Conservation (phyloP, 768 basidiomycete genomes). For the Pleurotus giganteus region DNA sequence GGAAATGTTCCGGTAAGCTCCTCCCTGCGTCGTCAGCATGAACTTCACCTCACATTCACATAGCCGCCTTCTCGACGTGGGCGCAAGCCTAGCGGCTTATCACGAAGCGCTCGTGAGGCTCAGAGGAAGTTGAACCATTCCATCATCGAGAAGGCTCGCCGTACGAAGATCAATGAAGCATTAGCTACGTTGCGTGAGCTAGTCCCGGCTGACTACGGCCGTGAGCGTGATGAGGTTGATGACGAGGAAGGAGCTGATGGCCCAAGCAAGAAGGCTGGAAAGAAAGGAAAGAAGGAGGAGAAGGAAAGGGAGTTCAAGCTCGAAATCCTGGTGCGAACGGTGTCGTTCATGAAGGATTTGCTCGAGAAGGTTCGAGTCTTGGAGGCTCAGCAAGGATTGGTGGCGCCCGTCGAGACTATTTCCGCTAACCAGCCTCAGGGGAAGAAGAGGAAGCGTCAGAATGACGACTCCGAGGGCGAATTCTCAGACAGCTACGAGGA, state of each 20-base stretch:
- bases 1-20: not conserved
- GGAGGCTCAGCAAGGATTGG: slow-evolving; percentile 29
- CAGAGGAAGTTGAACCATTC: slow-evolving; percentile 93
- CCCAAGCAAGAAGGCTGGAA: slow-evolving; percentile 30
- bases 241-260: slow-evolving; percentile 34
- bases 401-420: slow-evolving; percentile 16
- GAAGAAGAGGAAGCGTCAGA: slow-evolving; percentile 17
- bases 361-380: slow-evolving; percentile 47
- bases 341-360: slow-evolving; percentile 73
- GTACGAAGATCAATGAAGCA: slow-evolving; percentile 96
- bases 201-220: slow-evolving; percentile 61
- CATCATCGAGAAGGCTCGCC: slow-evolving; percentile 88
- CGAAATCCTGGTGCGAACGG: slow-evolving; percentile 83
- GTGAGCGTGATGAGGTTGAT: slow-evolving; percentile 14
- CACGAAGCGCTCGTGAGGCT: slow-evolving; percentile 77
- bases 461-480: slow-evolving; percentile 2
- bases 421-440: not conserved
- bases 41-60: slow-evolving; percentile 12
- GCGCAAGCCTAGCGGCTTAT: slow-evolving; percentile 70
- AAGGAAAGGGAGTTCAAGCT: slow-evolving; percentile 91
- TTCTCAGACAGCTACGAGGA: not conserved
- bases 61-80: slow-evolving; percentile 44
- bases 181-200: slow-evolving; percentile 73
- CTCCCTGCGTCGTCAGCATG: slow-evolving; percentile 13
- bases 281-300: slow-evolving; percentile 41